Evolutionary conservation across 2,329 filamentous ascomycete genomes (phyloP).

Genomic region (Aspergillus ochraceus): DNA sequence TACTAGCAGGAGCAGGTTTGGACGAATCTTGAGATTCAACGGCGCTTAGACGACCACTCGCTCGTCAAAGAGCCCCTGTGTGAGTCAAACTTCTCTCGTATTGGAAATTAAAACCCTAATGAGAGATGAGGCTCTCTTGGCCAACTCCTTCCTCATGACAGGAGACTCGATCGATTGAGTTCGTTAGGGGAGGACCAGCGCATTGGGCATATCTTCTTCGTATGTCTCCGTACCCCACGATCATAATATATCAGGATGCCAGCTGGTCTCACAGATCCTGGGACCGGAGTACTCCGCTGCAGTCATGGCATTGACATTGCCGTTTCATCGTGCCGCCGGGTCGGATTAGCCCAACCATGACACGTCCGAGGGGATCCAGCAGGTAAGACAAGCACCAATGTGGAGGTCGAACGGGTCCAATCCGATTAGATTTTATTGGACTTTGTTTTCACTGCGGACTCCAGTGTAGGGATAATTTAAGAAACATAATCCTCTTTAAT

Average conservation of each 20-base stretch:
- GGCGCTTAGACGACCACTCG: background rate
- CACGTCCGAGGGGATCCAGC: background rate
- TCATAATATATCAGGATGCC: background rate
- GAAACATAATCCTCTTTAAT: background rate
- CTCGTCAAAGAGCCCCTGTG: background rate
- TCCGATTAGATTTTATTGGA: background rate
- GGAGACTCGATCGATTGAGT: background rate
- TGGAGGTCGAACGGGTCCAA: background rate
- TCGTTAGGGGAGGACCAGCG: background rate
- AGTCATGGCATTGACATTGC: background rate
- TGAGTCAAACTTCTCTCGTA: background rate
- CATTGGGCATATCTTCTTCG: background rate
- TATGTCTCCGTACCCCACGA: background rate
- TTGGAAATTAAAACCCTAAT: background rate
- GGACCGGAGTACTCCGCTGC: background rate
- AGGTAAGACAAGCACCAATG: background rate
- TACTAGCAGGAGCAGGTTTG: background rate
- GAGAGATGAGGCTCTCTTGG: background rate
- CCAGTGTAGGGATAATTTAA: background rate
- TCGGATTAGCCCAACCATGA: background rate
- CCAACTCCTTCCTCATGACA: background rate
- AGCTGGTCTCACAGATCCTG: background rate
- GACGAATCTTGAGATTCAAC: background rate
- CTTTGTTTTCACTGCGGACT: background rate
- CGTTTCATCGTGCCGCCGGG: background rate